phyloP scores from a whole-genome alignment of 2,329 filamentous ascomycete genomes.

The Arachnomyces sp. region DNA sequence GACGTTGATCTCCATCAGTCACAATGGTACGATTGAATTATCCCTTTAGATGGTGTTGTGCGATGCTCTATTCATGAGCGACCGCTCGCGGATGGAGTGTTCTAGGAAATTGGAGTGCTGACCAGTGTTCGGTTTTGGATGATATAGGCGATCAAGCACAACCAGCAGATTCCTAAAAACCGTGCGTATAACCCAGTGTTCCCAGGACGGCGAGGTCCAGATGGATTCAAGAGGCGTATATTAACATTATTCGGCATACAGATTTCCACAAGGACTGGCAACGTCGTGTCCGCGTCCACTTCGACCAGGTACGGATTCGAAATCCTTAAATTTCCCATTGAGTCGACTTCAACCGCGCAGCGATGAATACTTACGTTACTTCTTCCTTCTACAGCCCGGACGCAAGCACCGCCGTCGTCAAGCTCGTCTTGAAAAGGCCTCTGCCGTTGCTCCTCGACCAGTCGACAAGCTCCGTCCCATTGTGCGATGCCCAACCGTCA shows the following conservation, averaged over 20 bases:
- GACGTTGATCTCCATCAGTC: constrained; percentile 46
- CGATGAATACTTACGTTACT: constrained; percentile 31
- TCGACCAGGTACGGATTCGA: constrained; percentile 79
- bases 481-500: constrained; percentile 95
- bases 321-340: no score
- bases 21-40: constrained; percentile 38
- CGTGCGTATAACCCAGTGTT: constrained; percentile 49
- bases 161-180: constrained; percentile 96
- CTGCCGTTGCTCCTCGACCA: constrained; percentile 87
- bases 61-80: background rate
- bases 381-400: constrained; percentile 64
- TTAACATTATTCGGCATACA: constrained; percentile 31
- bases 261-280: constrained; percentile 99
- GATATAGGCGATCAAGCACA: constrained; percentile 93
- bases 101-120: constrained; percentile 14
- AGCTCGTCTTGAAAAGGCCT: constrained; percentile 90
- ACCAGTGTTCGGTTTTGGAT: constrained; percentile 11
- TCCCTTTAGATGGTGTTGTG: constrained; percentile 1
- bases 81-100: background rate
- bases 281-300: constrained; percentile 96
- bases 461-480: constrained; percentile 94
- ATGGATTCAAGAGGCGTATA: background rate
- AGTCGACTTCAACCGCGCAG: constrained; percentile 22
- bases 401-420: constrained; percentile 90
- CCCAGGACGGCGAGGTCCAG: background rate